Conservation (phyloP, 2,329 filamentous ascomycete species). For the Nemania sp. region DNA sequence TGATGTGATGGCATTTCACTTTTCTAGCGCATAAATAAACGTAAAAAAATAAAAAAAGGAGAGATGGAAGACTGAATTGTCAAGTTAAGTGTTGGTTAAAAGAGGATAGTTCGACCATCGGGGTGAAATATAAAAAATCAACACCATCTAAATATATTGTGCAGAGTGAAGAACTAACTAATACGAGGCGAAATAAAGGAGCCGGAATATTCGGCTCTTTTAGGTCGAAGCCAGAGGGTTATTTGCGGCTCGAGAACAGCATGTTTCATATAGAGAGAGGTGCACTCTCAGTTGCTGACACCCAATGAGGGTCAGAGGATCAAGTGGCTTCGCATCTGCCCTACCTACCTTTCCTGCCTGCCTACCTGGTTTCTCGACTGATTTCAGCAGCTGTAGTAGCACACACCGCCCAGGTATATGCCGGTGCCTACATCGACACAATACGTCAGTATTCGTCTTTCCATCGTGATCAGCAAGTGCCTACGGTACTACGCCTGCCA, state of each 20-base stretch:
- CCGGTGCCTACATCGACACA: not conserved
- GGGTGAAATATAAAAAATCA: no score
- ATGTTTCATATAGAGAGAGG: not conserved
- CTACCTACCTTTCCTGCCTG: conserved; percentile 2
- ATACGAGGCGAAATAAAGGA: not conserved
- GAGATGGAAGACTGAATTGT: conserved; percentile 1
- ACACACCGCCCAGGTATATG: not conserved
- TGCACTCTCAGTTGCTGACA: not conserved
- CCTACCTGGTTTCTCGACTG: not conserved
- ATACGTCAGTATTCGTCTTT: not conserved
- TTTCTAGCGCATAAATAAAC: not conserved
- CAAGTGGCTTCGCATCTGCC: not conserved
- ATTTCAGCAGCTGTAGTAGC: no score
- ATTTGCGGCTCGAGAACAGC: conserved; percentile 4
- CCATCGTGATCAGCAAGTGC: not conserved
- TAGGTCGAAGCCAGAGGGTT: conserved; percentile 2
- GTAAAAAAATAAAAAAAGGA: not conserved
- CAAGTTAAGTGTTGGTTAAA: not conserved
- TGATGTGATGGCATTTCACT: conserved; percentile 5
- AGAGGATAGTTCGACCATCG: no score
- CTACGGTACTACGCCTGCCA: not conserved
- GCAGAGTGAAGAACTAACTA: not conserved
- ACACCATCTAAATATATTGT: not conserved
- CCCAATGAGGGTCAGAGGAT: not conserved
- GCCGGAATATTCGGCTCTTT: not conserved